Evolutionary conservation across 495 filamentous ascomycete genomes (phyloP), one percentile per base, ranked within the genome.

Genomic region (Entonaema liquescens): DNA sequence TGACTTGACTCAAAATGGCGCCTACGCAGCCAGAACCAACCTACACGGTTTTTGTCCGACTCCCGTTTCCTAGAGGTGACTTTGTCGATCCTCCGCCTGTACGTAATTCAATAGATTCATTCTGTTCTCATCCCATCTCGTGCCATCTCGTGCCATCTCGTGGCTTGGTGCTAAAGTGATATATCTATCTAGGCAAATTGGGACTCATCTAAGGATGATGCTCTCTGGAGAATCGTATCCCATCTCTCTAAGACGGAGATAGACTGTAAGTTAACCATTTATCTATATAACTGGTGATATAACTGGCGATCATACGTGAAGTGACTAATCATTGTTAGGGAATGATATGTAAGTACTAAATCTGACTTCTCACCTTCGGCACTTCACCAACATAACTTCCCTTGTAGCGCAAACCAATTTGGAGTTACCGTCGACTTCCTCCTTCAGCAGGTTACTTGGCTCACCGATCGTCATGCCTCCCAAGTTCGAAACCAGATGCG

Each of bases 61-160:
- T 98, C 13, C 95, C 95, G 9, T 97, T 98, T 78, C 87, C 91
- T 15, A 87, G 95, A 64, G 90, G 91, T 19, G 89, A 92, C 55
- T 99, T 98, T 81, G 86, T 93, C 36, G 95, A 99, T 79, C 95
- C 96, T 49, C 91, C 92, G 7, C 89, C 89, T 54, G 94, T 94
- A 84, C 74, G 87, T 79, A 47, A 47, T 77, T 64, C 62, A 73
- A 57, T 70, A 57, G 29, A 33, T 38, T 59, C 36, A 49, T 15
- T 21, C 17, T 25, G 49, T 15, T 21, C 17, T 25, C 17, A 49
- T 56, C 33, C 26, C 33, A 15, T 49, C 25, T 3, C 23, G 56
- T 21, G 36, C n/a, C 57, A 17, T 19, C 12, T 33, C 17, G 40
- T 56, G 26, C 33, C 35, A 12, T 50, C 31, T 6, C 23, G 57